A percentile compares a stretch with the other conserved stretches of the same genome.
Conservation (phyloP, 805 yeast genomes). For the Nakazawaea wyomingensis region DNA sequence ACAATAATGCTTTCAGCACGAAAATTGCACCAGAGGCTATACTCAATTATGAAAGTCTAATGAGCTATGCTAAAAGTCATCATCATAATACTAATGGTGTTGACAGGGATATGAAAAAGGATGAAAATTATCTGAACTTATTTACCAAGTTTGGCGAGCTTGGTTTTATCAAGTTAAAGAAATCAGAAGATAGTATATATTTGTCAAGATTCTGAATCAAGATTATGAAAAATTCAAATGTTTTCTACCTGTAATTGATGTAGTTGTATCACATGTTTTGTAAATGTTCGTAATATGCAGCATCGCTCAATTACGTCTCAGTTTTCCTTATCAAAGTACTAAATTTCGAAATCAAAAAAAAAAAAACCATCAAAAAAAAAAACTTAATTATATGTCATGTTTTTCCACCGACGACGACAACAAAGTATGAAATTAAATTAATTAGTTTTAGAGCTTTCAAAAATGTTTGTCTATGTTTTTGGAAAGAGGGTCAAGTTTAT, state of each 20-base stretch:
- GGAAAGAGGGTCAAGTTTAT: conserved; percentile 1
- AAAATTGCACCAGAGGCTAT: neutral
- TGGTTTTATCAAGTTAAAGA: conserved; percentile 5
- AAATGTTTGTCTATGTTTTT: neutral
- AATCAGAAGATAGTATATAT: neutral
- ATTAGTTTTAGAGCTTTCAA: no score
- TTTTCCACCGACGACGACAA: no score
- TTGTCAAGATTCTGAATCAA: no score
- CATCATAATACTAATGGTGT: neutral
- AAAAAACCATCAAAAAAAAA: neutral
- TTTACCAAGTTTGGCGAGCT: conserved; percentile 9
- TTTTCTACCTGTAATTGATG: neutral
- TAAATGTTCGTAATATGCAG: neutral
- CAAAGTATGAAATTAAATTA: neutral
- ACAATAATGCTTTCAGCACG: neutral
- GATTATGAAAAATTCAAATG: neutral
- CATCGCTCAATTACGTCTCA: no score
- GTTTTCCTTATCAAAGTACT: neutral
- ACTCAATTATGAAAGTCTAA: conserved; percentile 1
- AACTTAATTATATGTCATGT: neutral
- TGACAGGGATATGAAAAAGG: neutral
- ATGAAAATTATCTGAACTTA: conserved; percentile 2
- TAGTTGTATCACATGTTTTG: neutral
- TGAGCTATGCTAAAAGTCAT: conserved; percentile 6
- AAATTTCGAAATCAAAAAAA: neutral